A percentile compares a stretch with the other conserved stretches of the same genome.
These are phyloP conservation scores for Trametes villosa DNA, from an alignment of 768 basidiomycete genomes.

Conservation along the genomic window DNA sequence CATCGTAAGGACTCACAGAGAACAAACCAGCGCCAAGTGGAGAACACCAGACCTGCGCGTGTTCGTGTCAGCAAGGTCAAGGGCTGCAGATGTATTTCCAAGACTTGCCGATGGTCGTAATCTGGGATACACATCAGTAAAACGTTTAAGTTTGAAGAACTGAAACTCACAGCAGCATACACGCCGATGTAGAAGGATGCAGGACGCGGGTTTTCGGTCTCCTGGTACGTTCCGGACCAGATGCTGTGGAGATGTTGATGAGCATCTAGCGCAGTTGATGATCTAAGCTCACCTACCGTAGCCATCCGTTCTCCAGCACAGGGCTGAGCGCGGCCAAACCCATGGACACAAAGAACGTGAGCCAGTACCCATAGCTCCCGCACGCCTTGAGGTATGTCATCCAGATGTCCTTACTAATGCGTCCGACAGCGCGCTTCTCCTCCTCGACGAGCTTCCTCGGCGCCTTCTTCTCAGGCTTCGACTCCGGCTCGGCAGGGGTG, in stretches of 20 bases:
- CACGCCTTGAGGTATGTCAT: constrained; percentile 45
- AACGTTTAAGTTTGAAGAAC: neutral
- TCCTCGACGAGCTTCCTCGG: constrained; percentile 85
- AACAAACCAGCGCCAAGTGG: constrained; percentile 68
- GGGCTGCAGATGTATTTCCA: neutral
- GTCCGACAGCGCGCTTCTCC: constrained; percentile 53
- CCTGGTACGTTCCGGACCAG: constrained; percentile 45
- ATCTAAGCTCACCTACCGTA: constrained; percentile 32
- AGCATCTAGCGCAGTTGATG: constrained; percentile 24
- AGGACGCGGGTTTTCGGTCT: constrained; percentile 26
- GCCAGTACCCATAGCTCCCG: constrained; percentile 46
- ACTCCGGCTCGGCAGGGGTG: constrained; percentile 33
- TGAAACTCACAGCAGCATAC: constrained; percentile 62
- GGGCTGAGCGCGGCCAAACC: constrained; percentile 46
- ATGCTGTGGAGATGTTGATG: constrained; percentile 24
- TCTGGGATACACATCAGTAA: constrained; percentile 35
- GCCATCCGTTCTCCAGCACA: constrained; percentile 54
- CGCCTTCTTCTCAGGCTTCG: constrained; percentile 46
- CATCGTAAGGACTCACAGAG: constrained; percentile 54
- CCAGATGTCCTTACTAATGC: constrained; percentile 52
- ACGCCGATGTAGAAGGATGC: constrained; percentile 65
- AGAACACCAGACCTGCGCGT: constrained; percentile 53
- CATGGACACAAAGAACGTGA: constrained; percentile 40
- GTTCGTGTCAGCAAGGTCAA: constrained; percentile 20
- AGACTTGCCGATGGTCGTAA: constrained; percentile 41